These are phyloP conservation scores for Fonsecaea erecta DNA, from an alignment of 2,329 filamentous ascomycete species.

Conservation along the genomic window DNA sequence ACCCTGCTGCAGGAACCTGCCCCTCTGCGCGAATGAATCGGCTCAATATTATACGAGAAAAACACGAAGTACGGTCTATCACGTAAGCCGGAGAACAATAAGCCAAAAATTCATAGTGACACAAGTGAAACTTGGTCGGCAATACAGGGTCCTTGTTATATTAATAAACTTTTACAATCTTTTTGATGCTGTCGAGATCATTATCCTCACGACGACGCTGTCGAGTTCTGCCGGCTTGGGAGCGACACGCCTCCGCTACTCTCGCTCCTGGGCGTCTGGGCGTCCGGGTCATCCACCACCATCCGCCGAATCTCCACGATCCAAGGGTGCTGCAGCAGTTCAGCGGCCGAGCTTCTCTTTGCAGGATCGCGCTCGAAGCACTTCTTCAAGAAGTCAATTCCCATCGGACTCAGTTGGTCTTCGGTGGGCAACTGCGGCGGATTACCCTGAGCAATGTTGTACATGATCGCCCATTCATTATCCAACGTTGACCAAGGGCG, in stretches of 20 bases:
- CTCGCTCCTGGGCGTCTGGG: conserved; percentile 32
- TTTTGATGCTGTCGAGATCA: background rate
- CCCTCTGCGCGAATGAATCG: background rate
- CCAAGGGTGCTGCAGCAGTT: conserved; percentile 94
- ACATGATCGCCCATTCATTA: conserved; percentile 99
- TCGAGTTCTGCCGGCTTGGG: conserved; percentile 28
- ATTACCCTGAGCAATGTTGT: conserved; percentile 98
- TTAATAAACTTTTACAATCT: background rate
- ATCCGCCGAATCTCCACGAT: conserved; percentile 59
- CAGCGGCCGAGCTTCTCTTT: conserved; percentile 78
- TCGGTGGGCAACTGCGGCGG: conserved; percentile 79
- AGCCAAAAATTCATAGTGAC: background rate
- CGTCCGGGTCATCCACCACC: conserved; percentile 46
- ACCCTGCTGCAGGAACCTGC: background rate
- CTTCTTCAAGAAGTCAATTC: conserved; percentile 83
- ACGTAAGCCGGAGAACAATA: conserved; percentile 1
- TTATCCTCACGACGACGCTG: background rate
- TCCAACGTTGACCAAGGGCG: conserved; percentile 94
- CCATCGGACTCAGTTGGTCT: conserved; percentile 82
- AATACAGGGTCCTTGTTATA: background rate
- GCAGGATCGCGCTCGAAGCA: conserved; percentile 87
- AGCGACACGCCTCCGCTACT: conserved; percentile 31
- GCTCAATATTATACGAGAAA: conserved; percentile 12
- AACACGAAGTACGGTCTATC: conserved; percentile 1
- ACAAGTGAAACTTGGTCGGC: background rate